Evolutionary conservation across 2,329 filamentous ascomycete genomes (phyloP).

Genomic region (Claviceps sp.): DNA sequence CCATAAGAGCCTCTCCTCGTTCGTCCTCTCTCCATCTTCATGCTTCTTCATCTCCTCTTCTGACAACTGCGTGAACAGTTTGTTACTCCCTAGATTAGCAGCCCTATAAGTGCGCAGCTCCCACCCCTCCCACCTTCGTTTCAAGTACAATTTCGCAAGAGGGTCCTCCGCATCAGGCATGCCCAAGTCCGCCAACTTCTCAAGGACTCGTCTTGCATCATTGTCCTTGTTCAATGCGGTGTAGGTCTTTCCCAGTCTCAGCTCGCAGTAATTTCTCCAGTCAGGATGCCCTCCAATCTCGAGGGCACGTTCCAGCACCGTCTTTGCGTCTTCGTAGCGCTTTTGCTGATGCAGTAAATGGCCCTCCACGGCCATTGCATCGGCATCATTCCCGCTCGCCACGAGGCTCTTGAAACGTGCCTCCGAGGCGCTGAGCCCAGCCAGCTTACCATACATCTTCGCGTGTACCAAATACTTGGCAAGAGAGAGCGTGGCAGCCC

Average conservation of each 20-base stretch:
- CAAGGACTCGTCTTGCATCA: constrained; percentile 14
- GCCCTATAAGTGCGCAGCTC: constrained; percentile 15
- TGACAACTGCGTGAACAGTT: constrained; percentile 16
- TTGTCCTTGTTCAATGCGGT: constrained; percentile 10
- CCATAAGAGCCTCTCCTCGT: constrained; percentile 15
- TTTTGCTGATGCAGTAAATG: constrained; percentile 14
- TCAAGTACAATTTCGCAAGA: constrained; percentile 14
- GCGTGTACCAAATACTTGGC: constrained; percentile 11
- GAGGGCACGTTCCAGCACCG: constrained; percentile 14
- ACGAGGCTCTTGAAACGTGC: constrained; percentile 19
- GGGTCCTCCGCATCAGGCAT: constrained; percentile 14
- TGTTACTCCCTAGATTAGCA: constrained; percentile 12
- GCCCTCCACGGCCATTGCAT: constrained; percentile 23
- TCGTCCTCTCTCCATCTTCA: constrained; percentile 1
- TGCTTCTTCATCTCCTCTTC: constrained; percentile 15
- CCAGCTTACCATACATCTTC: constrained; percentile 10
- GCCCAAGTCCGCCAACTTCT: constrained; percentile 10
- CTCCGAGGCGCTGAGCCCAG: constrained; percentile 11
- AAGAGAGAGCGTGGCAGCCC: constrained; percentile 18
- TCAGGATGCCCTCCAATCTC: constrained; percentile 11
- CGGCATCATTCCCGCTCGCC: constrained; percentile 16
- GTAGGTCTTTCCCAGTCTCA: constrained; percentile 15
- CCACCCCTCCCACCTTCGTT: constrained; percentile 8
- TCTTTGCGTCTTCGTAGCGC: constrained; percentile 12
- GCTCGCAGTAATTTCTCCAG: constrained; percentile 14